phyloP scores from a whole-genome alignment of 495 filamentous ascomycete species.

The Astrothelium macrocarpum region DNA sequence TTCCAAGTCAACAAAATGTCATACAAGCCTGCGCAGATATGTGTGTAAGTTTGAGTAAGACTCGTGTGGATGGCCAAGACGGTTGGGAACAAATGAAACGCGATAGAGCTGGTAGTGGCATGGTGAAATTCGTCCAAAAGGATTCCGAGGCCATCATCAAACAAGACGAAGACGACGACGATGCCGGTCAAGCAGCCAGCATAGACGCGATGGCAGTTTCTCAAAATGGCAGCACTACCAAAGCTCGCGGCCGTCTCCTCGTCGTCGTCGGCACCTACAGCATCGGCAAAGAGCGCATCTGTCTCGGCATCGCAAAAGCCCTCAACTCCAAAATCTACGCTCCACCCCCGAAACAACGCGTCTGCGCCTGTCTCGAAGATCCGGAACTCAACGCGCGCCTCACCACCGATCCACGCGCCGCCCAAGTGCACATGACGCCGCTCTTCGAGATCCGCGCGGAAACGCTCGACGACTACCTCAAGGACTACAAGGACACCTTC shows the following conservation, averaged over 20 bases:
- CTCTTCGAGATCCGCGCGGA: slow-evolving; percentile 84
- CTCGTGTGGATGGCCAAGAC: slow-evolving; percentile 42
- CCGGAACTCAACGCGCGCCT: slow-evolving; percentile 64
- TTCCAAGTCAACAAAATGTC: slow-evolving; percentile 80
- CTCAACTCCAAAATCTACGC: slow-evolving; percentile 88
- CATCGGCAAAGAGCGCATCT: slow-evolving; percentile 96
- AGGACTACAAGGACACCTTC: slow-evolving; percentile 65
- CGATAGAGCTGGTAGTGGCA: slow-evolving; percentile 42
- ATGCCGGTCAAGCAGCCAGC: not conserved
- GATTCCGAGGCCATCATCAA: slow-evolving; percentile 25
- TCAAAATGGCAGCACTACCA: slow-evolving; percentile 17
- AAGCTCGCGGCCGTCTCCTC: slow-evolving; percentile 55
- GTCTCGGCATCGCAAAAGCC: slow-evolving; percentile 79
- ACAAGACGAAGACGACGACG: slow-evolving; percentile 24
- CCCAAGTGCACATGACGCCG: slow-evolving; percentile 96
- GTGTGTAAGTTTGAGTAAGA: slow-evolving; percentile 60
- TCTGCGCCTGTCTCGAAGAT: slow-evolving; percentile 81
- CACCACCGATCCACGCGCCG: slow-evolving; percentile 68
- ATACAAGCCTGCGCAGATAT: slow-evolving; percentile 82
- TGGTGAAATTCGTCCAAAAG: slow-evolving; percentile 53
- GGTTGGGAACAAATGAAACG: slow-evolving; percentile 43
- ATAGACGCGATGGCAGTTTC: slow-evolving; percentile 27
- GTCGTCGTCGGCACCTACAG: slow-evolving; percentile 94
- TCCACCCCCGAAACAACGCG: slow-evolving; percentile 64
- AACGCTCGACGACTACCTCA: slow-evolving; percentile 80